Conservation (phyloP, 2,329 filamentous ascomycete genomes). For the Akanthomyces muscarius region DNA sequence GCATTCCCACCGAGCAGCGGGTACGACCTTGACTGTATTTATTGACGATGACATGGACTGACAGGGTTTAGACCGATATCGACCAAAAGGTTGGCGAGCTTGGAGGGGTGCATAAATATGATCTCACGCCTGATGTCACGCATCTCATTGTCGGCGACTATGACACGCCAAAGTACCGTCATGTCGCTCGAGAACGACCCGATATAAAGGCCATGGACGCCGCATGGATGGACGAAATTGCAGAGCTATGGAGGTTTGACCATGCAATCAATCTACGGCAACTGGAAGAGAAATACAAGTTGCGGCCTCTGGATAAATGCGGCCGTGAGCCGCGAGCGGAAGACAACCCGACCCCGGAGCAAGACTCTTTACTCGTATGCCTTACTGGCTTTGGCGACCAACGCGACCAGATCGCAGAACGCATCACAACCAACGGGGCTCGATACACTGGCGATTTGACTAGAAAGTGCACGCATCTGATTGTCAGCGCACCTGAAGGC, state of each 20-base stretch:
- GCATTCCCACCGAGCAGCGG: slow-evolving; percentile 72
- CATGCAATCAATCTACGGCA: slow-evolving; percentile 68
- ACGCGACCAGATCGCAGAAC: slow-evolving; percentile 65
- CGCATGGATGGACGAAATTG: slow-evolving; percentile 80
- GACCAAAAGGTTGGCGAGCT: slow-evolving; percentile 68
- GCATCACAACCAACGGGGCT: slow-evolving; percentile 68
- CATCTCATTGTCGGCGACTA: slow-evolving; percentile 89
- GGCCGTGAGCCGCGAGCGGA: slow-evolving; percentile 37
- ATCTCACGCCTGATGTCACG: slow-evolving; percentile 93
- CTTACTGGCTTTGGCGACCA: slow-evolving; percentile 58
- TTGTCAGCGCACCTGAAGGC: slow-evolving; percentile 73
- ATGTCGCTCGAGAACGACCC: slow-evolving; percentile 82
- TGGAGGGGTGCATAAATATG: slow-evolving; percentile 81
- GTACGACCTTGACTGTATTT: slow-evolving; percentile 43
- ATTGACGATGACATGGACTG: background rate
- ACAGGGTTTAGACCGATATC: slow-evolving; percentile 45
- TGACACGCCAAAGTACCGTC: slow-evolving; percentile 89
- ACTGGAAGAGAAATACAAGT: slow-evolving; percentile 63
- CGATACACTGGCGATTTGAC: slow-evolving; percentile 84
- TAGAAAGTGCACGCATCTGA: slow-evolving; percentile 79
- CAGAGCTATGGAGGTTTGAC: slow-evolving; percentile 75
- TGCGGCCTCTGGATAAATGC: slow-evolving; percentile 59
- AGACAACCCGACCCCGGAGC: slow-evolving; percentile 21
- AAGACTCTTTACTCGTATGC: slow-evolving; percentile 45
- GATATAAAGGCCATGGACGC: slow-evolving; percentile 80